Evolutionary conservation across 257 asterid species (phyloP).

Genomic region (Ilex aquifolium): DNA sequence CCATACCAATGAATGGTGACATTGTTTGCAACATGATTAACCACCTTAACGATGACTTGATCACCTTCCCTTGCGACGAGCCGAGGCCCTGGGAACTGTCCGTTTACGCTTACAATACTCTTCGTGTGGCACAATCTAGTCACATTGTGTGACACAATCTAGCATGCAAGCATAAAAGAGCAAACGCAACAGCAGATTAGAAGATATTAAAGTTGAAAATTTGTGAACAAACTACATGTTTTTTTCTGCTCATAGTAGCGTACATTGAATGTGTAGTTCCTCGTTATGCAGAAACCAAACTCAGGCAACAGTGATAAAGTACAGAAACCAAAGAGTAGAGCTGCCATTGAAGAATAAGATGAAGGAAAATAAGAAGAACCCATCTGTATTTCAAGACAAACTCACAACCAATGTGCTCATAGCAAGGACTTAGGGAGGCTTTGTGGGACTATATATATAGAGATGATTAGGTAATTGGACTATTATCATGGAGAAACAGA

Average conservation of each 20-base stretch:
- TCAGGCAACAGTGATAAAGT: conserved; percentile 33
- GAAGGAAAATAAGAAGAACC: conserved; percentile 5
- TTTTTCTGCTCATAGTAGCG: not conserved
- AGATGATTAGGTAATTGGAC: conserved; percentile 31
- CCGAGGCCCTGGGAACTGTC: conserved; percentile 57
- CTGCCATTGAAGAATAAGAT: conserved; percentile 15
- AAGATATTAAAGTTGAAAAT: not conserved
- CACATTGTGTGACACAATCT: conserved; percentile 54
- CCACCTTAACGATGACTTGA: conserved; percentile 45
- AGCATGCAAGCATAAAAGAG: conserved; percentile 3
- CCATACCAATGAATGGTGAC: conserved; percentile 58
- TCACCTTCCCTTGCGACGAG: conserved; percentile 63
- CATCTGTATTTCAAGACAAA: conserved; percentile 5
- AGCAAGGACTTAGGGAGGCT: not conserved
- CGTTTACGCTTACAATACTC: conserved; percentile 53
- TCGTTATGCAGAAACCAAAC: conserved; percentile 29
- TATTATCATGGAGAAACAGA: conserved; percentile 3
- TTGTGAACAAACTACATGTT: not conserved
- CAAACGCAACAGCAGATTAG: not conserved
- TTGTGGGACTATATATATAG: conserved; percentile 21
- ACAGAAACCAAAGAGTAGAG: conserved; percentile 21
- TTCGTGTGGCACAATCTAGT: conserved; percentile 56
- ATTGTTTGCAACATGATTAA: conserved; percentile 47
- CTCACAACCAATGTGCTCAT: not conserved
- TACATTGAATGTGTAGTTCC: conserved; percentile 62